Evolutionary conservation across 306 rosid species (phyloP).

Genomic region (Acmispon strigosus): DNA sequence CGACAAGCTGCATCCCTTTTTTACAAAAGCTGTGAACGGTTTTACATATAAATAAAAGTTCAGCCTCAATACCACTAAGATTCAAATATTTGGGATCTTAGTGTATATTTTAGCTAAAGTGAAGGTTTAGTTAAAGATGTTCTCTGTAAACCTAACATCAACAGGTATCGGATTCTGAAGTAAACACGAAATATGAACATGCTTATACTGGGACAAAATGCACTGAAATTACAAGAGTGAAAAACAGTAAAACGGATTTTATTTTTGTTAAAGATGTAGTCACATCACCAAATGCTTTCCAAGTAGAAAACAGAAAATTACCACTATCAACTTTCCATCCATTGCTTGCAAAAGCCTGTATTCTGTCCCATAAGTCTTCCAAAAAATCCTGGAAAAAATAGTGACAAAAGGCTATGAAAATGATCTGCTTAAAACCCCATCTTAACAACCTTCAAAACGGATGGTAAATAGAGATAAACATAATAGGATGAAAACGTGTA

Average conservation of each 20-base stretch:
- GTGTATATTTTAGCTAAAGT: background rate
- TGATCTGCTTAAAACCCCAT: background rate
- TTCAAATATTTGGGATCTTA: background rate
- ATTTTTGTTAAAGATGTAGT: background rate
- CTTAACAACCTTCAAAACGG: background rate
- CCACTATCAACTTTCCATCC: constrained; percentile 99
- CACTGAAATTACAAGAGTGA: background rate
- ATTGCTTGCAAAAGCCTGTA: constrained; percentile 56
- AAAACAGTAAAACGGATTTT: background rate
- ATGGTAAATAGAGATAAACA: background rate
- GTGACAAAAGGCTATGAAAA: background rate
- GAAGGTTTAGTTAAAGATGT: background rate
- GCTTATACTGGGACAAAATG: background rate
- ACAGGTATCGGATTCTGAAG: background rate
- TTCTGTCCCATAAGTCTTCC: constrained; percentile 90
- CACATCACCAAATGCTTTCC: constrained; percentile 1
- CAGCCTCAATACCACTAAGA: background rate
- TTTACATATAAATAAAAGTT: background rate
- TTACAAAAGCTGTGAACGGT: background rate
- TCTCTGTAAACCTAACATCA: background rate
- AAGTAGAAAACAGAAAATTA: constrained; percentile 27
- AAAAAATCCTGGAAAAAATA: constrained; percentile 65
- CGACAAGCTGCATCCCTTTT: background rate
- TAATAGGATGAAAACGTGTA: background rate
- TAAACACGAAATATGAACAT: background rate